These are phyloP conservation scores for Wallacemonas rigidus DNA, from an alignment of 208 protist genomes.

Conservation along the genomic window DNA sequence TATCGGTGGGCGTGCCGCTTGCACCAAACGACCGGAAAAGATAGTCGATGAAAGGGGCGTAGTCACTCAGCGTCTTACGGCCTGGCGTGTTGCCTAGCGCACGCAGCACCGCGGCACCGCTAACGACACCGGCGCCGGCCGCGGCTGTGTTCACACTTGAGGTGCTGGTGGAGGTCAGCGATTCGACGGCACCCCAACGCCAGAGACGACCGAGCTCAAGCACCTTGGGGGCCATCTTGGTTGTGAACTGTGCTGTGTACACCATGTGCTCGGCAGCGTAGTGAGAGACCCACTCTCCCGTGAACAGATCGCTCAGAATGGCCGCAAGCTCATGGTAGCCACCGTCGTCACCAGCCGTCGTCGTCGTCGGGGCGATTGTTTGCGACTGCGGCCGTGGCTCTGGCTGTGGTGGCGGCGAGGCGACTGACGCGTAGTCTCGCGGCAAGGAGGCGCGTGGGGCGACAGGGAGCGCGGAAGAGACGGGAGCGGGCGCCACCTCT, in stretches of 20 bases:
- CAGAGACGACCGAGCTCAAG: slow-evolving; percentile 55
- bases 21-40: slow-evolving; percentile 51
- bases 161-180: not conserved
- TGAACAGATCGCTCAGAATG: slow-evolving; percentile 47
- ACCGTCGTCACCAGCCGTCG: slow-evolving; percentile 21
- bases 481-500: not conserved
- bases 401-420: not conserved
- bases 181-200: slow-evolving; percentile 29
- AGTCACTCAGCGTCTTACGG: slow-evolving; percentile 21
- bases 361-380: not conserved
- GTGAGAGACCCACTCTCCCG: slow-evolving; percentile 44
- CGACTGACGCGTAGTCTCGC: not conserved
- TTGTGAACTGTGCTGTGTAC: slow-evolving; percentile 71
- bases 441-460: not conserved
- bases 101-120: slow-evolving; percentile 22
- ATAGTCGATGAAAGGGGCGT: slow-evolving; percentile 54
- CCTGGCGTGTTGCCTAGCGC: slow-evolving; percentile 12
- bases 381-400: not conserved
- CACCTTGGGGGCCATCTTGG: slow-evolving; percentile 55
- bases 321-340: slow-evolving; percentile 29
- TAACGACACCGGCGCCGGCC: not conserved
- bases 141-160: not conserved
- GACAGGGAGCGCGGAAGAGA: not conserved
- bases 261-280: slow-evolving; percentile 82
- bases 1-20: slow-evolving; percentile 47